Base-by-base conservation (phyloP, 805 yeast species). In the Nakazawaea ambrosiae region DNA sequence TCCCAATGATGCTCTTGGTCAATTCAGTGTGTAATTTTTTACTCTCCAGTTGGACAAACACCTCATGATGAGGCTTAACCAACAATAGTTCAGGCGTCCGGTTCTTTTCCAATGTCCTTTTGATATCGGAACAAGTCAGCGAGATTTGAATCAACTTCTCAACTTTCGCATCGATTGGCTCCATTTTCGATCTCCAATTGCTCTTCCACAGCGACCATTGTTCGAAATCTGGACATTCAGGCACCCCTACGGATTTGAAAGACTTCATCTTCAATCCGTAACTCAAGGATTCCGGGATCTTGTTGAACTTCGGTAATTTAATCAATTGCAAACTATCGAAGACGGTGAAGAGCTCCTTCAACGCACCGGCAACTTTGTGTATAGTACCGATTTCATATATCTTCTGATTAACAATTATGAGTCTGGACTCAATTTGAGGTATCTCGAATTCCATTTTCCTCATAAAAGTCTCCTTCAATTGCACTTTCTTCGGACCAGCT, bases 231-330 rank as follows among this genome's bases (percentile, higher is more conserved):
- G 90, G 88, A 29, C 75, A 49, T 20, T 66, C 69, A 1, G 96
- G 96, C 9, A 77, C 76, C 1, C 94, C 95, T 16, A 88, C 81
- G 0, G 87, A 72, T 17, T 81, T 73, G 61, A 82, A 85, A 4
- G 92, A 78, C 54, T 86, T 87, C 72, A 86, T 69, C 46, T 95
- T 72, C 32, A 87, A 60, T 8, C 68, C 59, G 51, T 69, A 78
- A 14, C 72, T 52, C 26, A 63, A 45, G 32, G 60, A 60, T 43
- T 54, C 59, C 2, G 57, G 40, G 9, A 47, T 54, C 37, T 48
- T 51, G 42, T 51, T 45, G 20, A 45, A 39, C 31, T 52, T 53
- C 2, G 65, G 63, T 7, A 53, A 45, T 16, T 48, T 45, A 20
- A 57, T 40, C 22, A 58, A 25, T 9, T 25, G 22, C 16, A 42